Base-by-base conservation (phyloP, 148 eudicot genomes). In the Hydrangea macrophylla region DNA sequence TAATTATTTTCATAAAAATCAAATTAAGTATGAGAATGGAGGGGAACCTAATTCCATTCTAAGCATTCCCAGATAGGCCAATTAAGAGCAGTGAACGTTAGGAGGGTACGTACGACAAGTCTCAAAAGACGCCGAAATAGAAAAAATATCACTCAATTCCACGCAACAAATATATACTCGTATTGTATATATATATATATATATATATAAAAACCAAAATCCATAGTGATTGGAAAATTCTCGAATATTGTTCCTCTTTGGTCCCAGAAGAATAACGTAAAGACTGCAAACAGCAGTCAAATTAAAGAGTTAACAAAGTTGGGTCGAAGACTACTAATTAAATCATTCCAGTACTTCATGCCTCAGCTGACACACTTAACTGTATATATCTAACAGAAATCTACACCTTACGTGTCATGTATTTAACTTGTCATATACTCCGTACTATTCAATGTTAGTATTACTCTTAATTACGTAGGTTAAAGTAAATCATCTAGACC, bases 51-150 rank as follows among this genome's bases (percentile, higher is more conserved):
- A n/a, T n/a, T n/a, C n/a, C n/a, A n/a, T n/a, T n/a, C n/a, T n/a
- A n/a, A n/a, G n/a, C n/a, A n/a, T n/a, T n/a, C n/a, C n/a, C n/a
- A n/a, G n/a, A n/a, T n/a, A 67, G 50, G 15, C 17, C 28, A 57
- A 69, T 39, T 40, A 1, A 42, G 50, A 42, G 20, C 17, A 10
- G 20, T 42, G 5, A 42, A 42, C 4, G 48, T 18, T 45, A 5
- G n/a, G 53, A 45, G 3, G 22, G 0, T 0, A 45, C 20, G 53
- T 45, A 45, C 1, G 74, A 71, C 74, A 70, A 69, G 70, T 54
- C 81, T 78, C 67, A 78, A 78, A 78, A 70, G 78, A 73, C 74
- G 26, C 67, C 32, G 58, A 78, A 78, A 78, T 64, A 64, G 45
- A 71, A 54, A 64, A 78, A 78, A 78, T 64, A 64, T 45, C 75